Conservation (phyloP, 768 basidiomycete genomes). For the Hericium coralloides region DNA sequence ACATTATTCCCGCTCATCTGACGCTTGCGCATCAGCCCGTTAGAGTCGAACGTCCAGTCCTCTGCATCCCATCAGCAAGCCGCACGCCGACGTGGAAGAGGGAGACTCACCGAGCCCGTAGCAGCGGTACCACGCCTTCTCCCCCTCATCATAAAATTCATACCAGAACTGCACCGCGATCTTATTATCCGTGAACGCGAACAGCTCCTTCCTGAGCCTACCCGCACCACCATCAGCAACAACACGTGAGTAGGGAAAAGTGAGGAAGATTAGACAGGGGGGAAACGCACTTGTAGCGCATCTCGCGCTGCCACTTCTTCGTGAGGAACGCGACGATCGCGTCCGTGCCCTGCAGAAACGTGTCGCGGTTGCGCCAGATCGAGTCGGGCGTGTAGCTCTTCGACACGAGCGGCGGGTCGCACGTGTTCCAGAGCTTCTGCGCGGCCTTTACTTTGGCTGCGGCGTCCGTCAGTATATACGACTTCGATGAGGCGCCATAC, state of each 20-base stretch:
- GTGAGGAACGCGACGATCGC: constrained; percentile 38
- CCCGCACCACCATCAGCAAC: not conserved
- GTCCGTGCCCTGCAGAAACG: constrained; percentile 35
- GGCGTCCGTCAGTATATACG: not conserved
- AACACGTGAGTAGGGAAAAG: no score
- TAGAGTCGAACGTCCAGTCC: constrained; percentile 46
- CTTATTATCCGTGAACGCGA: constrained; percentile 43
- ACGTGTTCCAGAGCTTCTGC: constrained; percentile 42
- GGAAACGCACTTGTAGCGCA: constrained; percentile 25
- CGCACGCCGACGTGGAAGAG: not conserved
- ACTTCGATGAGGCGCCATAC: not conserved
- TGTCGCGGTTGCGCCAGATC: constrained; percentile 47
- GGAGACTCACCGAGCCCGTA: constrained; percentile 31
- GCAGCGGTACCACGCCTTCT: constrained; percentile 34
- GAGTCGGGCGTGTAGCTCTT: constrained; percentile 22
- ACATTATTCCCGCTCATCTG: constrained; percentile 44
- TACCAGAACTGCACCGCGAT: constrained; percentile 43
- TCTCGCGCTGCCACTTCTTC: constrained; percentile 45
- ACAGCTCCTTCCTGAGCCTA: constrained; percentile 14
- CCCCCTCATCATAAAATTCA: constrained; percentile 38
- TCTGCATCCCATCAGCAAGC: constrained; percentile 12
- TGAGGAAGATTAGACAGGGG: constrained; percentile 8
- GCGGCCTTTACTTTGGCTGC: constrained; percentile 40
- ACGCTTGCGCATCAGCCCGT: constrained; percentile 46
- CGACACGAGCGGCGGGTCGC: constrained; percentile 9